A percentile compares a stretch with the other conserved stretches of the same genome.
phyloP scores from a whole-genome alignment of 2,329 filamentous ascomycete species.

The Aspergillus piperis region DNA sequence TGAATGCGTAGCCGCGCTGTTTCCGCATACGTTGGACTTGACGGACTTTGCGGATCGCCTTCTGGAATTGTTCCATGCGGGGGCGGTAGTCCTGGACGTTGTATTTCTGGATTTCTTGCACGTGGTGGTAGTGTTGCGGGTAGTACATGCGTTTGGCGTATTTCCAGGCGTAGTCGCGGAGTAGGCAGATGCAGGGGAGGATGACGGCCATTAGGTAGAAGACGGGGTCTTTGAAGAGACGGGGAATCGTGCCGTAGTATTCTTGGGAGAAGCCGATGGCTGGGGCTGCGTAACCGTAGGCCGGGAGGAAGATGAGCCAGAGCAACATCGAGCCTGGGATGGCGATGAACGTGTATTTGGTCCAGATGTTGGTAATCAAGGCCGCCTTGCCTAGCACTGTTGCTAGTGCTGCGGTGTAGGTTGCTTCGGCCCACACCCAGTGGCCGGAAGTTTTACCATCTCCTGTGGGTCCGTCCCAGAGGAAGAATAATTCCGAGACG shows the following conservation, averaged over 20 bases:
- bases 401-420: constrained; percentile 90
- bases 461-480: constrained; percentile 72
- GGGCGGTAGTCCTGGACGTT: constrained; percentile 99
- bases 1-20: constrained; percentile 97
- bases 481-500: constrained; percentile 77
- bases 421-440: constrained; percentile 96
- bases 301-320: constrained; percentile 87
- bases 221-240: constrained; percentile 75
- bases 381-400: constrained; percentile 95
- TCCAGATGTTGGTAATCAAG: constrained; percentile 96
- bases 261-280: constrained; percentile 78
- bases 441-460: constrained; percentile 86
- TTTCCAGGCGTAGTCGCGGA: constrained; percentile 94
- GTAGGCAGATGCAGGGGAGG: constrained; percentile 76
- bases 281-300: constrained; percentile 83
- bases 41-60: constrained; percentile 95
- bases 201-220: constrained; percentile 92
- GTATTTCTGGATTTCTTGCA: constrained; percentile 99
- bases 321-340: constrained; percentile 91
- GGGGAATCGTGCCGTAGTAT: constrained; percentile 79
- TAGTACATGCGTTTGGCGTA: constrained; percentile 97
- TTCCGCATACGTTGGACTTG: constrained; percentile 99
- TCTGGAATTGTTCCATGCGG: constrained; percentile 99
- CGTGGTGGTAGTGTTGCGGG: constrained; percentile 94
- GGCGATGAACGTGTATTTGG: constrained; percentile 93